These are phyloP conservation scores for Cenococcum geophilum DNA, from an alignment of 495 filamentous ascomycete species.

Conservation along the genomic window DNA sequence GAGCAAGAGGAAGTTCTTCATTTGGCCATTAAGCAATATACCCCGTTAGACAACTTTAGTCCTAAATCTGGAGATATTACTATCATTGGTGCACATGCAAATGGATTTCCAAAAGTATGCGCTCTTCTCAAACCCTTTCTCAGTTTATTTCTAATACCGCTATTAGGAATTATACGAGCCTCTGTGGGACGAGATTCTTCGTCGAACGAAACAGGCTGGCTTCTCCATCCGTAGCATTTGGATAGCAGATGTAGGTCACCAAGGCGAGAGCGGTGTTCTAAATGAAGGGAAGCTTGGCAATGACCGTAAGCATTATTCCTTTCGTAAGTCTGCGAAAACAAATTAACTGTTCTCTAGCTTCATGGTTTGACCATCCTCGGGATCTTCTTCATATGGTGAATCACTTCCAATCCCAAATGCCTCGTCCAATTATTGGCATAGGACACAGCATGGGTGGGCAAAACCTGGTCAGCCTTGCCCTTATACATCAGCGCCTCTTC, in stretches of 20 bases:
- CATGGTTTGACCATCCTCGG: constrained; percentile 79
- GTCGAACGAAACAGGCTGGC: constrained; percentile 21
- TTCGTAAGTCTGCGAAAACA: neutral
- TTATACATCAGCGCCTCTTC: constrained; percentile 79
- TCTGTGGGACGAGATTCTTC: constrained; percentile 42
- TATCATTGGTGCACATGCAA: constrained; percentile 45
- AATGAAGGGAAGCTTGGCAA: constrained; percentile 41
- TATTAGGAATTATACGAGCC: constrained; percentile 44
- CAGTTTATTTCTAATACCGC: constrained; percentile 2
- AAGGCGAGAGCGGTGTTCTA: constrained; percentile 39
- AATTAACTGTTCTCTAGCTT: constrained; percentile 33
- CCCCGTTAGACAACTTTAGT: constrained; percentile 32
- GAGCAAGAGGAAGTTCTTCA: constrained; percentile 39
- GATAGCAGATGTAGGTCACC: constrained; percentile 44
- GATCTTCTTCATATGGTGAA: constrained; percentile 88
- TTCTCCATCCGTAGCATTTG: constrained; percentile 42
- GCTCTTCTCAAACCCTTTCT: neutral
- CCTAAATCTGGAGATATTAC: constrained; percentile 38
- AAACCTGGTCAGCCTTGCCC: constrained; percentile 55
- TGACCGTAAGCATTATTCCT: constrained; percentile 33
- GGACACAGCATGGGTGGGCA: constrained; percentile 86
- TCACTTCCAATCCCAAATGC: constrained; percentile 73
- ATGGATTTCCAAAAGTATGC: constrained; percentile 43
- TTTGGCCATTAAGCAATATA: constrained; percentile 45
- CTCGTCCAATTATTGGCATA: constrained; percentile 78